These are phyloP conservation scores for Lachnellula occidentalis DNA, from an alignment of 2,329 filamentous ascomycete species.

Conservation along the genomic window DNA sequence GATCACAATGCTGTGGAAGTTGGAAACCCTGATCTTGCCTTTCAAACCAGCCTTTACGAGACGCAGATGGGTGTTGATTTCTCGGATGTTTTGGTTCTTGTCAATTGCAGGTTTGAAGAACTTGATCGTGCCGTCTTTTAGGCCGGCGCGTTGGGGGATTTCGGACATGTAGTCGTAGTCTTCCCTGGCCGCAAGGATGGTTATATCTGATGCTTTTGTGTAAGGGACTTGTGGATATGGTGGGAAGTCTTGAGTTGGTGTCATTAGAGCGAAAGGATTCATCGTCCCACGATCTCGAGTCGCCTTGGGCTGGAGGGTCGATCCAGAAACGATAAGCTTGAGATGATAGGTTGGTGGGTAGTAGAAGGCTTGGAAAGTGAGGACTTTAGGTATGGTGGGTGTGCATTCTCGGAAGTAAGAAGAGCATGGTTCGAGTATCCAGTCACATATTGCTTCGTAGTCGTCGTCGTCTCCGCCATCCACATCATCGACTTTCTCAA, in stretches of 20 bases:
- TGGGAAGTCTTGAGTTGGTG: conserved; percentile 8
- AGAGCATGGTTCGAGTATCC: conserved; percentile 14
- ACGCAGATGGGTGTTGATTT: conserved; percentile 10
- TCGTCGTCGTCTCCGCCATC: conserved; percentile 11
- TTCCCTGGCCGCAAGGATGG: background rate
- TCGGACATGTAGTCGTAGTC: conserved; percentile 8
- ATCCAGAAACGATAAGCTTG: conserved; percentile 9
- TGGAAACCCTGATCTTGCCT: conserved; percentile 8
- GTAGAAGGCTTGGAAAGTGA: conserved; percentile 13
- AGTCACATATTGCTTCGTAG: conserved; percentile 9
- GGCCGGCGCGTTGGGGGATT: conserved; percentile 7
- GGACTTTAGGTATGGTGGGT: conserved; percentile 3
- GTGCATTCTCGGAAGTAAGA: conserved; percentile 12
- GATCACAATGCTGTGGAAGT: conserved; percentile 9
- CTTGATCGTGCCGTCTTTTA: conserved; percentile 6
- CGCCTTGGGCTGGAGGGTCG: conserved; percentile 6
- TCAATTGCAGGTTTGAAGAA: conserved; percentile 8
- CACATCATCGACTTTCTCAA: conserved; percentile 2
- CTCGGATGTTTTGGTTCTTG: conserved; percentile 10
- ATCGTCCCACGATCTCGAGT: conserved; percentile 10
- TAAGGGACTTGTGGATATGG: conserved; percentile 5
- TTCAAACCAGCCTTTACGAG: conserved; percentile 6
- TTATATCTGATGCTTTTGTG: conserved; percentile 3
- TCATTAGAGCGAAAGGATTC: conserved; percentile 12
- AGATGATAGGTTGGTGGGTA: conserved; percentile 12